Conservation (phyloP, 2,329 filamentous ascomycete species). For the Atkinsonella texensis region DNA sequence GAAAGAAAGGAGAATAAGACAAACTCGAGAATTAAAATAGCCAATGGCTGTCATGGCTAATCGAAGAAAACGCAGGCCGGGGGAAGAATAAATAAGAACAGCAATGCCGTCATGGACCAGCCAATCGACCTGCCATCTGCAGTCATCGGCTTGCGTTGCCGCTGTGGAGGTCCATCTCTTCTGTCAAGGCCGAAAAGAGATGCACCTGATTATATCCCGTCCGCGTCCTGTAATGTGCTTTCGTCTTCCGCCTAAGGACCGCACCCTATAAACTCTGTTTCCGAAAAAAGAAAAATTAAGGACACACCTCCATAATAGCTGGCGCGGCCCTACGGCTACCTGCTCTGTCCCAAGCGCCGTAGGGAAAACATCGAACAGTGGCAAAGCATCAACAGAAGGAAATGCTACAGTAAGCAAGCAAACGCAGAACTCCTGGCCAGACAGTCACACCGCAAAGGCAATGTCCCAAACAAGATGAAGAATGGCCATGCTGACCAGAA, state of each 20-base stretch:
- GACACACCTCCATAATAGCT: slow-evolving; percentile 8
- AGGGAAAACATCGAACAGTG: slow-evolving; percentile 16
- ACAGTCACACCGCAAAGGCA: slow-evolving; percentile 8
- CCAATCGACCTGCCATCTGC: slow-evolving; percentile 30
- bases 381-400: slow-evolving; percentile 5
- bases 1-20: slow-evolving; percentile 3
- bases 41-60: slow-evolving; percentile 24
- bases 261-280: slow-evolving; percentile 9
- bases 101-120: slow-evolving; percentile 37
- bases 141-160: slow-evolving; percentile 33
- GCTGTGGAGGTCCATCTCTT: slow-evolving; percentile 18
- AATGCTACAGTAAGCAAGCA: slow-evolving; percentile 20
- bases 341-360: slow-evolving; percentile 25
- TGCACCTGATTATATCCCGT: slow-evolving; percentile 12
- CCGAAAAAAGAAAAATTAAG: slow-evolving; percentile 9
- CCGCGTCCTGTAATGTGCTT: slow-evolving; percentile 14
- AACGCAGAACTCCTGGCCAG: slow-evolving; percentile 10
- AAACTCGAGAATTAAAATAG: slow-evolving; percentile 27
- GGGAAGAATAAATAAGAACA: slow-evolving; percentile 26
- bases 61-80: slow-evolving; percentile 21
- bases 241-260: slow-evolving; percentile 15
- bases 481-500: not conserved
- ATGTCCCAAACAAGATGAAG: not conserved
- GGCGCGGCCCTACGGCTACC: slow-evolving; percentile 17
- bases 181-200: slow-evolving; percentile 13